A percentile compares a stretch with the other conserved stretches of the same genome.
phyloP scores from a whole-genome alignment of 169 alveolate species.

The Eimeria acervulina region DNA sequence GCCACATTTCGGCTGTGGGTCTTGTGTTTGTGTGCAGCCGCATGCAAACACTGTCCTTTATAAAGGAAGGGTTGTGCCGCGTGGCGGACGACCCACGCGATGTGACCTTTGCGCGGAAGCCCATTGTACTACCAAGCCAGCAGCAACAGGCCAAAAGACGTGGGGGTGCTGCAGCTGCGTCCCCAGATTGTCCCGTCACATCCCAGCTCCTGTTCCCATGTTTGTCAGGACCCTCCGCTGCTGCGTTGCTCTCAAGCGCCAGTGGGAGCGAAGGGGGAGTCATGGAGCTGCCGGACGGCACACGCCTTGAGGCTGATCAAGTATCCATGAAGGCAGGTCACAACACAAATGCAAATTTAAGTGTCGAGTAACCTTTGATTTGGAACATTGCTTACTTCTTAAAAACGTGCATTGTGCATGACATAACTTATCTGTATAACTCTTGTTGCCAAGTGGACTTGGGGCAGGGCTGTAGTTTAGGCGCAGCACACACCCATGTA shows the following conservation, averaged over 20 bases:
- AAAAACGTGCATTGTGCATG: not conserved
- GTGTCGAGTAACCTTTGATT: no score
- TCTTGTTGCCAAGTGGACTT: not conserved
- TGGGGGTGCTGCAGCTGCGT: slow-evolving; percentile 52
- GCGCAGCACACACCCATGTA: not conserved
- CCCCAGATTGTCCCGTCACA: slow-evolving; percentile 15
- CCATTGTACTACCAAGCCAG: slow-evolving; percentile 51
- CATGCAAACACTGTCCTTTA: slow-evolving; percentile 66
- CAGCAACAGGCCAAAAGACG: slow-evolving; percentile 77
- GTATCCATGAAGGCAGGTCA: slow-evolving; percentile 78
- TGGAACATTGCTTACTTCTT: not conserved
- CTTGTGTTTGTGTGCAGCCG: slow-evolving; percentile 62
- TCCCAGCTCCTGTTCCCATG: slow-evolving; percentile 73
- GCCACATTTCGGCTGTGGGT: not conserved
- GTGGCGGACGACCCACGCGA: slow-evolving; percentile 78
- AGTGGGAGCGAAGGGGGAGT: slow-evolving; percentile 75
- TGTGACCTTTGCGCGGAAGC: slow-evolving; percentile 62
- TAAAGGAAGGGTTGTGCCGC: slow-evolving; percentile 79
- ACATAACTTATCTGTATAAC: not conserved
- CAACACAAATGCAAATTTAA: no score
- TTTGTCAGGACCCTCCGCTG: slow-evolving; percentile 58
- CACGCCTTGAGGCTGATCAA: slow-evolving; percentile 81
- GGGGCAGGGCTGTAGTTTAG: not conserved
- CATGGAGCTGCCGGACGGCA: slow-evolving; percentile 85
- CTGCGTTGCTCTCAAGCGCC: slow-evolving; percentile 45